Percentiles rank a stretch among this genome's conserved stretches.
These are phyloP conservation scores for Cyanidiococcus yangmingshanensis DNA, from an alignment of 23 red algal species.

Conservation along the genomic window DNA sequence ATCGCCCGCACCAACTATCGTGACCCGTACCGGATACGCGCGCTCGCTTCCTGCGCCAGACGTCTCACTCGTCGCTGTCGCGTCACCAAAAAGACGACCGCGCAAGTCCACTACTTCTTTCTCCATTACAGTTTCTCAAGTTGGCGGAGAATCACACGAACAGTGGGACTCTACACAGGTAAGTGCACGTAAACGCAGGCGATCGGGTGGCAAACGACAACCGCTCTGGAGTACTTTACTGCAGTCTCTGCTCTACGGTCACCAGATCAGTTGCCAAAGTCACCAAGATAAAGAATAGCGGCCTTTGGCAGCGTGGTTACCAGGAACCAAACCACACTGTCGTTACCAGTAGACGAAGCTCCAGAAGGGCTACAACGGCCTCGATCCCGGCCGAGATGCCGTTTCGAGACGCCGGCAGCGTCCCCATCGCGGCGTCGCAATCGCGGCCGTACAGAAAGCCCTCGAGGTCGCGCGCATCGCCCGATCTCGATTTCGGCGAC, in stretches of 20 bases:
- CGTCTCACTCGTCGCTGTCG: background rate
- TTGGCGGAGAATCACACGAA: background rate
- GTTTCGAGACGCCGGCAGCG: too few species aligned
- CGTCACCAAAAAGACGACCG: background rate
- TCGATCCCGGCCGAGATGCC: too few species aligned
- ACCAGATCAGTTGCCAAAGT: background rate
- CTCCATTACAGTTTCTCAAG: background rate
- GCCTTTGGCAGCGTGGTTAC: too few species aligned
- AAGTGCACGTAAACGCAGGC: background rate
- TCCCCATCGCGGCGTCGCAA: too few species aligned
- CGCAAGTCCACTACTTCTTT: background rate
- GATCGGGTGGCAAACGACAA: background rate
- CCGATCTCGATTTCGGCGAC: too few species aligned
- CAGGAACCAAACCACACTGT: too few species aligned
- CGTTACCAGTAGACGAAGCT: too few species aligned
- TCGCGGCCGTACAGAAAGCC: too few species aligned
- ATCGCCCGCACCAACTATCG: background rate
- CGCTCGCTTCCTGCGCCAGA: background rate
- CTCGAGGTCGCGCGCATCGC: too few species aligned
- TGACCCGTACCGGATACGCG: background rate
- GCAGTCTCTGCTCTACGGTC: background rate
- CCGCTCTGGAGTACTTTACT: too few species aligned
- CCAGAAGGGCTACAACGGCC: too few species aligned
- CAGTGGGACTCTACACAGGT: background rate
- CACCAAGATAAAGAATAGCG: too few species aligned